phyloP scores from a whole-genome alignment of 306 rosid species.

The Alnus glutinosa region DNA sequence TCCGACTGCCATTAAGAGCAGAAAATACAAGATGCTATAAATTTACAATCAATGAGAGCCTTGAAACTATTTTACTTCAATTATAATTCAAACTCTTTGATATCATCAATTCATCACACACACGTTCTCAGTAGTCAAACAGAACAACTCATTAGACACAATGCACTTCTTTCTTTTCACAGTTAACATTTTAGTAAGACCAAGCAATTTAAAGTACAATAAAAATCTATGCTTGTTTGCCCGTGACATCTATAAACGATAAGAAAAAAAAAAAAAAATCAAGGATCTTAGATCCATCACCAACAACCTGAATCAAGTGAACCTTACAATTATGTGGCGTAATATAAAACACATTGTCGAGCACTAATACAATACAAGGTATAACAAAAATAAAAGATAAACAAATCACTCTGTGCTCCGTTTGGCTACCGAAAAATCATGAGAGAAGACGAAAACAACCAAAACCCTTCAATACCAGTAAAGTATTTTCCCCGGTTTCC shows the following conservation, averaged over 20 bases:
- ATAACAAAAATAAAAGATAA: not conserved
- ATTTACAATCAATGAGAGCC: no score
- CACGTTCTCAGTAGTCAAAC: not conserved
- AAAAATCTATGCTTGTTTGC: not conserved
- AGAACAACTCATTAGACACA: not conserved
- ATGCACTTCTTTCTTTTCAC: not conserved
- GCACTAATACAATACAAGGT: not conserved
- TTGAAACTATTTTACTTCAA: no score
- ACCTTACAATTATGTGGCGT: not conserved
- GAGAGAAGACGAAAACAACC: not conserved
- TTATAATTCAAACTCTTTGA: no score
- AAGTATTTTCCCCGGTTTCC: not conserved
- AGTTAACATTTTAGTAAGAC: not conserved
- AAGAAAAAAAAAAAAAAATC: no score
- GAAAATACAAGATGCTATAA: no score
- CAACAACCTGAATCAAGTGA: not conserved
- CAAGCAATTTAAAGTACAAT: not conserved
- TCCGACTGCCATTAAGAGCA: no score
- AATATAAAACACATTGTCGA: not conserved
- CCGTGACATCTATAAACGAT: not conserved
- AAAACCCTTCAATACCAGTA: not conserved
- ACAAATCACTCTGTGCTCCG: not conserved
- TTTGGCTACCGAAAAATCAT: not conserved
- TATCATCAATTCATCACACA: no score
- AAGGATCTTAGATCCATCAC: no score